Evolutionary conservation across 371 early-diverging fungal species (phyloP), one percentile per base, ranked within the genome.

Genomic region (Mortierella sp.): DNA sequence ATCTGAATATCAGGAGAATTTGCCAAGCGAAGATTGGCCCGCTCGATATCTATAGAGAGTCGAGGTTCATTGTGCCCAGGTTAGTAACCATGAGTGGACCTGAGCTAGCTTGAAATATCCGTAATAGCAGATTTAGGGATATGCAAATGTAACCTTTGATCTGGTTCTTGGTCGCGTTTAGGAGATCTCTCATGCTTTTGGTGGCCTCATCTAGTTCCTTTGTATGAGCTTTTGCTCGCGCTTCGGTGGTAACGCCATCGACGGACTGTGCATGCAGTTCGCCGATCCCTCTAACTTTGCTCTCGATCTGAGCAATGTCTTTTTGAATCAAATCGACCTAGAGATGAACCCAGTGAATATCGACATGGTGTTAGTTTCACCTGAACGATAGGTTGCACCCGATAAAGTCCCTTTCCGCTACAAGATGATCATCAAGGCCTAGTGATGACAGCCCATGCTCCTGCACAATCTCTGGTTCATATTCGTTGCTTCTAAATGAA

Each of bases 271-370:
- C 84, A 67, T 93, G 94, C 24, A 91, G 63, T 46, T 84, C 84
- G 54, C 91, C 91, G 66, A 94, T 91, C 45, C 81, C 72, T 18
- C 81, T 81, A 47, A 94, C 88, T 54, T 87, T 89, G 27, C 80
- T 72, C 58, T 91, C 84, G 34, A 93, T 84, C 24, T 78, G 68
- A 52, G 83, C 79, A 48, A 90, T 88, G n/a, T 87, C 64, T 13
- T 92, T 91, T 64, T 90, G 88, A 28, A 90, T 87, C 43, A 83
- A 83, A 48, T 88, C 89, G 23, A 92, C 83, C 92, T 92, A 72
- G 43, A 16, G 27, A 16, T 7, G 5, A 24, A 24, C 49, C 10
- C 12, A 48, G 24, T 12, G 6, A 24, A 48, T 6, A 24, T 48
- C 27, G 14, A 48, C 5, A 16, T 4, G 45, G 9, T 19, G 5